These are phyloP conservation scores for Colletotrichum tropicicola DNA, from an alignment of 2,329 filamentous ascomycete genomes.

Conservation along the genomic window DNA sequence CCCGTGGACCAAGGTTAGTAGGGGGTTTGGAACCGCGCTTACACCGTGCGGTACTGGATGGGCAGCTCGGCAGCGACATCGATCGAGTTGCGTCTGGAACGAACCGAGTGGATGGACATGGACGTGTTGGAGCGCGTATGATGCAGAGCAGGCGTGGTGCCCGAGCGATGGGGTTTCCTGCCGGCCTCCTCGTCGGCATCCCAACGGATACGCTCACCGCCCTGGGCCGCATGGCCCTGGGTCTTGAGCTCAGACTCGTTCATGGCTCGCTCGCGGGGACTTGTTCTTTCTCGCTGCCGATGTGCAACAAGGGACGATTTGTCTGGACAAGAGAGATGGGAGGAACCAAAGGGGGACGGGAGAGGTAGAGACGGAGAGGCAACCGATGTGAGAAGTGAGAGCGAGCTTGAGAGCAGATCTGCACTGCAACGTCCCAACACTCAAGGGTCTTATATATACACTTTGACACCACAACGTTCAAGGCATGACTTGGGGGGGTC, in stretches of 20 bases:
- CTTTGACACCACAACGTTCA: background rate
- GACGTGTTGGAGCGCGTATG: conserved; percentile 44
- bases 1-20: background rate
- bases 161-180: conserved; percentile 20
- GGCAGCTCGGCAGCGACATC: conserved; percentile 54
- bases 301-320: background rate
- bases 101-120: conserved; percentile 50
- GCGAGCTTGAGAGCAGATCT: conserved; percentile 1
- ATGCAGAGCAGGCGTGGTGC: conserved; percentile 31
- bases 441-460: conserved; percentile 25
- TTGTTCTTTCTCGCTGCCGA: background rate
- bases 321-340: background rate
- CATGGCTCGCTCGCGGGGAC: conserved; percentile 24
- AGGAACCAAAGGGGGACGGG: background rate
- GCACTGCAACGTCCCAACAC: background rate
- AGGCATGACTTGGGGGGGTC: background rate
- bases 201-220: conserved; percentile 45
- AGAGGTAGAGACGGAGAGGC: background rate
- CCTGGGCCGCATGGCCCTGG: conserved; percentile 4
- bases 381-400: conserved; percentile 5
- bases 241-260: conserved; percentile 37
- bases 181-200: conserved; percentile 44
- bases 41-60: conserved; percentile 65
- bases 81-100: conserved; percentile 45
- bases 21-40: conserved; percentile 37